Percentiles rank a stretch among this genome's conserved stretches.
Evolutionary conservation across 805 yeast species (phyloP).

Genomic region (Ogataea parapolymorpha): DNA sequence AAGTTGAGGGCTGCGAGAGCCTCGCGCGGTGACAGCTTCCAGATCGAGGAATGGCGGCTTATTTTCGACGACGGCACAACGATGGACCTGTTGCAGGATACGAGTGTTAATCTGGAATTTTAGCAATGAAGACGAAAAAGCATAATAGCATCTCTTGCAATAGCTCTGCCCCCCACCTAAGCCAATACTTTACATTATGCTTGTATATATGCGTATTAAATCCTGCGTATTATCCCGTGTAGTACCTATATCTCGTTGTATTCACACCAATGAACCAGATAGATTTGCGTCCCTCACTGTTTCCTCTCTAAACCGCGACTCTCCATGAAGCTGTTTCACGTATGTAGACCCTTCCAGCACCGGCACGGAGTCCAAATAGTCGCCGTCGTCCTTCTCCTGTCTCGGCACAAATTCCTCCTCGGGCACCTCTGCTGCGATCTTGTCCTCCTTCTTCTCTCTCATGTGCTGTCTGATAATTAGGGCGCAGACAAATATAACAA

Average conservation of each 20-base stretch:
- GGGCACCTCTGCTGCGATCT: not conserved
- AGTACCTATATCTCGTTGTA: not conserved
- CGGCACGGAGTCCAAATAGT: conserved; percentile 6
- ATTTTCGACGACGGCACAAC: conserved; percentile 40
- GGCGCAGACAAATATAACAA: conserved; percentile 32
- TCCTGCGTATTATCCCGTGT: no score
- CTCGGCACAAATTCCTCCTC: conserved; percentile 1
- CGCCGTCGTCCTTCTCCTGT: conserved; percentile 2
- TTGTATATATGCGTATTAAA: conserved; percentile 6
- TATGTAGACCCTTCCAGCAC: conserved; percentile 1
- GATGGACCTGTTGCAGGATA: conserved; percentile 50
- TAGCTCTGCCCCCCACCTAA: no score
- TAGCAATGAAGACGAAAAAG: conserved; percentile 9
- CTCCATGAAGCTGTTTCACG: conserved; percentile 9
- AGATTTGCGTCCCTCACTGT: not conserved
- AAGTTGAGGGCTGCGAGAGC: conserved; percentile 72
- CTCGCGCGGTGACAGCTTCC: conserved; percentile 52
- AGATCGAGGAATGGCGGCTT: conserved; percentile 62
- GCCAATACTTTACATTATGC: not conserved
- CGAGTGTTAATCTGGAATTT: conserved; percentile 29
- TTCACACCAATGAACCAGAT: not conserved
- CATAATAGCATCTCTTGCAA: no score
- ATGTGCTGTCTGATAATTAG: conserved; percentile 39
- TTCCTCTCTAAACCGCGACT: conserved; percentile 2
- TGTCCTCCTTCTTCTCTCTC: conserved; percentile 35